Conservation (phyloP, 768 basidiomycete species). For the Russula olivacea region DNA sequence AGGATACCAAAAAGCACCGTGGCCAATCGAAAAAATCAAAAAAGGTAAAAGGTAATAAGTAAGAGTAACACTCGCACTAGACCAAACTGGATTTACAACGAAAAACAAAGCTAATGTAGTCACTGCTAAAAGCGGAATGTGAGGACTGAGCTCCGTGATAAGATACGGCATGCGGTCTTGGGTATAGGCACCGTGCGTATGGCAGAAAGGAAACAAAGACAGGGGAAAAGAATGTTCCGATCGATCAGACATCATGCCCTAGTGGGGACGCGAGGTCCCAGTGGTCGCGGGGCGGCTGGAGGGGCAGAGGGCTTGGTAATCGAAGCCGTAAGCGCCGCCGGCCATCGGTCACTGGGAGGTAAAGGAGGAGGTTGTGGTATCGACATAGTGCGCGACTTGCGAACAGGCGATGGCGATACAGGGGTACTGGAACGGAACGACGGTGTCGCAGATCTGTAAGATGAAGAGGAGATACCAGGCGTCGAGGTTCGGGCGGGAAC, state of each 20-base stretch:
- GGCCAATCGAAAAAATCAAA: conserved; percentile 16
- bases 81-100: conserved; percentile 23
- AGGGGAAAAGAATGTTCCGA: conserved; percentile 14
- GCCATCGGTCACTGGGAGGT: conserved; percentile 20
- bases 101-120: conserved; percentile 25
- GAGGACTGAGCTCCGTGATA: conserved; percentile 25
- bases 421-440: conserved; percentile 19
- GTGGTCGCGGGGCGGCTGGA: conserved; percentile 17
- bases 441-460: conserved; percentile 20
- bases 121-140: conserved; percentile 16
- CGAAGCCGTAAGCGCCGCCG: conserved; percentile 9
- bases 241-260: conserved; percentile 17
- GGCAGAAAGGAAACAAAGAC: conserved; percentile 1
- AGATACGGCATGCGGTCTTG: conserved; percentile 23
- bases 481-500: conserved; percentile 17
- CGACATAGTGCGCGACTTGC: conserved; percentile 25
- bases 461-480: conserved; percentile 17
- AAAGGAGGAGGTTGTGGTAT: conserved; percentile 17
- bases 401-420: conserved; percentile 16
- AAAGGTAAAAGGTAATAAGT: conserved; percentile 27
- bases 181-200: conserved; percentile 25
- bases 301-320: conserved; percentile 19
- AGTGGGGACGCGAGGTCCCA: conserved; percentile 21
- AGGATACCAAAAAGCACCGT: conserved; percentile 3
- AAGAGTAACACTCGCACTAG: conserved; percentile 20